Evolutionary conservation across 257 asterid genomes (phyloP).

Genomic region (Apocynum venetum): DNA sequence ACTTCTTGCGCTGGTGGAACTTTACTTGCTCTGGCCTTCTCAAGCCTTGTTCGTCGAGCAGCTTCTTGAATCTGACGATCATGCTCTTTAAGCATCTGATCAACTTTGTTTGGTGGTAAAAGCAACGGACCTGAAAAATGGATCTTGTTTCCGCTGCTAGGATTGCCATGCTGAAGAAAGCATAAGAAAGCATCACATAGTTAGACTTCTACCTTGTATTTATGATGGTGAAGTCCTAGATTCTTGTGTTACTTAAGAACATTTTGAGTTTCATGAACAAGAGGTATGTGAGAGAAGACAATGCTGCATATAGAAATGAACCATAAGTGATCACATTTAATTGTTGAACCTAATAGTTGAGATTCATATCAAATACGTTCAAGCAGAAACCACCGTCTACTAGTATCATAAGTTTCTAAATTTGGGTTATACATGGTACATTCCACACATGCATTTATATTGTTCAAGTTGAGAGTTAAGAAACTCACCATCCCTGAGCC

Average conservation of each 20-base stretch:
- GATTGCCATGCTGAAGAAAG: slow-evolving; percentile 27
- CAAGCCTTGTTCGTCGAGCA: slow-evolving; percentile 63
- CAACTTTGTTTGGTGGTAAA: slow-evolving; percentile 61
- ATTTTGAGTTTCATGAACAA: background rate
- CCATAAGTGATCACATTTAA: background rate
- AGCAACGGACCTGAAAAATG: slow-evolving; percentile 77
- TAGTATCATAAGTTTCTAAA: background rate
- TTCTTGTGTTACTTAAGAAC: background rate
- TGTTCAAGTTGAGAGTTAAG: background rate
- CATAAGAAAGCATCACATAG: slow-evolving; percentile 8
- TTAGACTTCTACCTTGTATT: background rate
- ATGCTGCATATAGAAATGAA: background rate
- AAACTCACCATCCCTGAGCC: slow-evolving; percentile 48
- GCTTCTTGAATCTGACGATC: slow-evolving; percentile 82
- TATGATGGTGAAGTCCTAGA: background rate
- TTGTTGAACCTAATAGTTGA: background rate
- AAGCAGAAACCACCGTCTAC: background rate
- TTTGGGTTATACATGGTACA: background rate
- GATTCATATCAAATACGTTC: background rate
- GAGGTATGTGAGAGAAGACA: background rate
- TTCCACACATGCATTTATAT: background rate
- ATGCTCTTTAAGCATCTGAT: slow-evolving; percentile 83
- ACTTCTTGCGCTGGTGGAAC: slow-evolving; percentile 36
- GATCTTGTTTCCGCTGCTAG: slow-evolving; percentile 41
- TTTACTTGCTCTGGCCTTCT: slow-evolving; percentile 44